Conservation (phyloP, 2,329 filamentous ascomycete genomes). For the Ascochyta fabae region DNA sequence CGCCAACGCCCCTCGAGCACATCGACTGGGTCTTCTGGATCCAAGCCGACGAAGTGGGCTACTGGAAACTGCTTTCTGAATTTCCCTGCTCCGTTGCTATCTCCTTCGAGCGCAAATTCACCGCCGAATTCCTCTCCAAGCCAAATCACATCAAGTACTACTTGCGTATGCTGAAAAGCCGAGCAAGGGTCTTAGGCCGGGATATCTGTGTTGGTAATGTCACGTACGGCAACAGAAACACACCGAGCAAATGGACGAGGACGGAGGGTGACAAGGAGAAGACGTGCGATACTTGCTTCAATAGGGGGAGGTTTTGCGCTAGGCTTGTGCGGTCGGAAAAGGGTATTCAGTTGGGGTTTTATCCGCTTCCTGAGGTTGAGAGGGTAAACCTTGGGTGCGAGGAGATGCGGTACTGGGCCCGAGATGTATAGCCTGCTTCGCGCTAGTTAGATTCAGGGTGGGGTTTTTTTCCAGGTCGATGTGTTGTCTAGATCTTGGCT, state of each 20-base stretch:
- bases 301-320: neutral
- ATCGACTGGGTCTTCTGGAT: conserved; percentile 2
- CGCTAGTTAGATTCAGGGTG: too few relatives aligned
- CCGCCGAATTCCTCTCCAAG: neutral
- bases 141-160: neutral
- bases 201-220: neutral
- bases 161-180: neutral
- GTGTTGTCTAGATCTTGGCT: too few relatives aligned
- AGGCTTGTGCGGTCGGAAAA: neutral
- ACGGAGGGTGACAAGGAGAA: neutral
- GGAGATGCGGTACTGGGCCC: neutral
- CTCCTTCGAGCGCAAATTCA: neutral
- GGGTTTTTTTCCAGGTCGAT: too few relatives aligned
- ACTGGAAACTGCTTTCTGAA: neutral
- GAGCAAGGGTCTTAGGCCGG: neutral
- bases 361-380: neutral
- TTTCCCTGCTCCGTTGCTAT: neutral
- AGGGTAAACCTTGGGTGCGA: neutral
- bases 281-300: neutral
- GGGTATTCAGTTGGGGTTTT: neutral
- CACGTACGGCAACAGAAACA: neutral
- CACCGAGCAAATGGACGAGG: neutral
- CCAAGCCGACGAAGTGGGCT: neutral
- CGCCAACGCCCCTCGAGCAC: neutral
- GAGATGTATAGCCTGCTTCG: too few relatives aligned